Conservation (phyloP, 768 basidiomycete genomes). For the Xerocomellus dryophilus region DNA sequence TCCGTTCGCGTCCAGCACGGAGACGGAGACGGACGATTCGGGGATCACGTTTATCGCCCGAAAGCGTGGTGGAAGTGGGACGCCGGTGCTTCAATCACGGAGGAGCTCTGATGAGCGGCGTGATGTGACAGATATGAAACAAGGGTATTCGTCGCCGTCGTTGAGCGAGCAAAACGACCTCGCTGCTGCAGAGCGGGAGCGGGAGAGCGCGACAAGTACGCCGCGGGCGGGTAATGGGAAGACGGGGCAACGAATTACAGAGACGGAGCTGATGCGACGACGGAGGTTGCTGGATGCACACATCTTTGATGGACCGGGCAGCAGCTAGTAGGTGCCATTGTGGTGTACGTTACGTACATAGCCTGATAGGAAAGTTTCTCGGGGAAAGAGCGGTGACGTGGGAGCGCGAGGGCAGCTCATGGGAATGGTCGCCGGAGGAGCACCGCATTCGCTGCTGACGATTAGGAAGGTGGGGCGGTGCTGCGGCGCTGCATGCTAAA, state of each 20-base stretch:
- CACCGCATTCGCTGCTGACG: constrained; percentile 25
- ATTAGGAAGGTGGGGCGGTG: constrained; percentile 28
- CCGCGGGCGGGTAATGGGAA: constrained; percentile 35
- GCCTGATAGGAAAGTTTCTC: background rate
- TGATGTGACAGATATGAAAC: constrained; percentile 18
- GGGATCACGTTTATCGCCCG: constrained; percentile 72
- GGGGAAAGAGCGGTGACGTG: background rate
- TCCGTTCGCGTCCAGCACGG: constrained; percentile 49
- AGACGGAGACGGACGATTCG: constrained; percentile 69
- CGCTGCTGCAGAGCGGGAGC: constrained; percentile 8
- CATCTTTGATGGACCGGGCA: constrained; percentile 43
- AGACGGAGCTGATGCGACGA: constrained; percentile 74
- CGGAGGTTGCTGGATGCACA: constrained; percentile 74
- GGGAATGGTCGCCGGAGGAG: constrained; percentile 6
- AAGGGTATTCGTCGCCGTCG: constrained; percentile 14
- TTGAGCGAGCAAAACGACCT: constrained; percentile 2
- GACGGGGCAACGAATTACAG: constrained; percentile 69
- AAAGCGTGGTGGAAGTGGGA: constrained; percentile 37
- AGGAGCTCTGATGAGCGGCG: constrained; percentile 20
- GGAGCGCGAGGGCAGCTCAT: background rate
- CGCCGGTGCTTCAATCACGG: constrained; percentile 20
- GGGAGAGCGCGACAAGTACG: constrained; percentile 30
- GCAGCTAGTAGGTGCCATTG: background rate
- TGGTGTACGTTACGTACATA: background rate
- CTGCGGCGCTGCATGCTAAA: constrained; percentile 35